Conservation (phyloP, 495 filamentous ascomycete genomes). For the Amphirosellinia nigrospora region DNA sequence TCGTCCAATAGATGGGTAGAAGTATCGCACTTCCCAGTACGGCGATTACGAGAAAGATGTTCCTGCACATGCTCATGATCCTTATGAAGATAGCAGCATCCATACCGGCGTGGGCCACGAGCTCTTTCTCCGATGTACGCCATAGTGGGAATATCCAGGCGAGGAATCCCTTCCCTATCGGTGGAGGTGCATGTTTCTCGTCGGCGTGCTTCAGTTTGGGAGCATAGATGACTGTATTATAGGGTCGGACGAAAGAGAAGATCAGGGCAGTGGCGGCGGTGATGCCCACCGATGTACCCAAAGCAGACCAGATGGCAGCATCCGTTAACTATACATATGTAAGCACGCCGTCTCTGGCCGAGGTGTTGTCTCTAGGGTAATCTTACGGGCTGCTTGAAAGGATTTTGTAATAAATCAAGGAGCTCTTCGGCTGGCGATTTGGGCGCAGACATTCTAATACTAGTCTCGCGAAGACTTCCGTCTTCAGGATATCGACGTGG, state of each 20-base stretch:
- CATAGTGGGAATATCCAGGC: constrained; percentile 83
- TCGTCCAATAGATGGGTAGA: constrained; percentile 79
- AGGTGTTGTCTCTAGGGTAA: constrained; percentile 7
- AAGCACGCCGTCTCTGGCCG: background rate
- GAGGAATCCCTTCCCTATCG: constrained; percentile 81
- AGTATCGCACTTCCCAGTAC: constrained; percentile 78
- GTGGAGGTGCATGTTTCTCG: constrained; percentile 90
- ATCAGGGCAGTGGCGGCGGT: constrained; percentile 72
- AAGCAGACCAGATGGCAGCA: constrained; percentile 75
- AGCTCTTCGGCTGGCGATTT: constrained; percentile 42
- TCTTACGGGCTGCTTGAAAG: constrained; percentile 54
- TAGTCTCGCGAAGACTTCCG: background rate
- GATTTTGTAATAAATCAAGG: constrained; percentile 53
- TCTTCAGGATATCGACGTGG: background rate
- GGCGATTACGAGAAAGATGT: constrained; percentile 78
- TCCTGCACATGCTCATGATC: constrained; percentile 88
- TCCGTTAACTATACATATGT: constrained; percentile 39
- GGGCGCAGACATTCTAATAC: constrained; percentile 27
- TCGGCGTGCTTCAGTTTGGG: constrained; percentile 94
- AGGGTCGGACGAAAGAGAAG: constrained; percentile 90
- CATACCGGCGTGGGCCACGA: constrained; percentile 81
- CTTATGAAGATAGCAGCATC: constrained; percentile 91
- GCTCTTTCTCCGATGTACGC: constrained; percentile 72
- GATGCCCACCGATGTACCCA: constrained; percentile 81
- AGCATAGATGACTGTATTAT: constrained; percentile 89